phyloP scores from a whole-genome alignment of 2,329 filamentous ascomycete genomes.

The Xylaria hypoxylon region DNA sequence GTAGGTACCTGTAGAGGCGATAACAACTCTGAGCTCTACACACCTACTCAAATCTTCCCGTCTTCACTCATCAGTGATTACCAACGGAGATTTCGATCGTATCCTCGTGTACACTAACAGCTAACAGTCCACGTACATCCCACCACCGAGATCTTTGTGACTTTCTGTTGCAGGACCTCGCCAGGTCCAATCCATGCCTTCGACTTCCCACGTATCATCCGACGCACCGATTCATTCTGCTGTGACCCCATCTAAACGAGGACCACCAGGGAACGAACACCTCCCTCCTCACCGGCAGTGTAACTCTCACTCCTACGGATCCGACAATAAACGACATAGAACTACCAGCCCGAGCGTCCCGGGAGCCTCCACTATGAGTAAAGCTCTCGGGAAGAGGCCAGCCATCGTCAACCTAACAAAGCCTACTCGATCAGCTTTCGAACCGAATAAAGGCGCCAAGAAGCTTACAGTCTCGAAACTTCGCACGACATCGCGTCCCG shows the following conservation, averaged over 20 bases:
- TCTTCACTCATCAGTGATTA: neutral
- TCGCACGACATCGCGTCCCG: slow-evolving; percentile 66
- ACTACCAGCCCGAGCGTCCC: slow-evolving; percentile 20
- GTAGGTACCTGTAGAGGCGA: slow-evolving; percentile 3
- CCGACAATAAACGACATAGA: slow-evolving; percentile 44
- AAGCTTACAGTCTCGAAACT: slow-evolving; percentile 96
- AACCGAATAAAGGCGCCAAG: slow-evolving; percentile 80
- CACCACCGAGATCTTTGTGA: slow-evolving; percentile 42
- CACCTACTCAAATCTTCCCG: neutral
- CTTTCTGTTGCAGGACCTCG: slow-evolving; percentile 48
- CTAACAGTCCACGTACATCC: slow-evolving; percentile 13
- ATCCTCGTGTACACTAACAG: slow-evolving; percentile 19
- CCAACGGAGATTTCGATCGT: neutral
- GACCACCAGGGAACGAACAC: slow-evolving; percentile 31
- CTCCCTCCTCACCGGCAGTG: slow-evolving; percentile 28
- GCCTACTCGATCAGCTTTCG: slow-evolving; percentile 63
- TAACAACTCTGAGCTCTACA: neutral
- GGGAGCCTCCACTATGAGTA: slow-evolving; percentile 37
- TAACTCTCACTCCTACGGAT: slow-evolving; percentile 22
- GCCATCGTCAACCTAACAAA: slow-evolving; percentile 61
- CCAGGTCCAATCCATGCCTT: slow-evolving; percentile 48
- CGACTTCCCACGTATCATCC: slow-evolving; percentile 43
- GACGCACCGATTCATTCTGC: slow-evolving; percentile 45
- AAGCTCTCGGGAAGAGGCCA: slow-evolving; percentile 39
- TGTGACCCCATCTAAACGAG: slow-evolving; percentile 47